Conservation (phyloP, 495 filamentous ascomycete genomes). For the Penicillium nucicola region DNA sequence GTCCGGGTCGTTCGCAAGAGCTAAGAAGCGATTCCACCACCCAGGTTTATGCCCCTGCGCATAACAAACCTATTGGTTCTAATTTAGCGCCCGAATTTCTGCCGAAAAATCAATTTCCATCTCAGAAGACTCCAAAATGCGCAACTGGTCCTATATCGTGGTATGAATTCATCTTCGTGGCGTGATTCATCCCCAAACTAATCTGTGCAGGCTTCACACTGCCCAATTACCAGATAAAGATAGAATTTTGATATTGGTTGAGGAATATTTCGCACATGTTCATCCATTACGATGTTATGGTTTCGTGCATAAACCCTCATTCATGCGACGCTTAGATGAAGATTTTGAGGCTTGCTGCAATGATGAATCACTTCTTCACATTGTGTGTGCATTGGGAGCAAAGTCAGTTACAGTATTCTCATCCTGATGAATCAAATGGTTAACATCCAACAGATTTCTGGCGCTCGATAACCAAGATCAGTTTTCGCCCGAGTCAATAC, state of each 20-base stretch:
- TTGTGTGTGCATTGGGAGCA: constrained; percentile 24
- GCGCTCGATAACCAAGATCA: constrained; percentile 7
- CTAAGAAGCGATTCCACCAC: background rate
- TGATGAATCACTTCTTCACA: constrained; percentile 17
- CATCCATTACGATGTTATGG: constrained; percentile 25
- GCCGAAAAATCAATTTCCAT: background rate
- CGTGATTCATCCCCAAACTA: background rate
- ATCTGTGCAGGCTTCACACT: constrained; percentile 7
- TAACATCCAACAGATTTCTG: constrained; percentile 6
- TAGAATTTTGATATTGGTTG: constrained; percentile 10
- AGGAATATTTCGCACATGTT: constrained; percentile 26
- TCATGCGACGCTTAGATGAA: constrained; percentile 23
- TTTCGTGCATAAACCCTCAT: constrained; percentile 26
- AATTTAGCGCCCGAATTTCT: background rate
- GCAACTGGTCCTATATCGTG: background rate
- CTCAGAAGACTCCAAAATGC: background rate
- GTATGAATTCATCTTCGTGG: background rate
- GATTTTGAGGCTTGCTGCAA: constrained; percentile 9
- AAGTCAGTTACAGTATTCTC: constrained; percentile 10
- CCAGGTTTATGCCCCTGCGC: background rate
- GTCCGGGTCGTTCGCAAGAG: background rate
- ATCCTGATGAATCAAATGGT: background rate
- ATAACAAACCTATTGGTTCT: background rate
- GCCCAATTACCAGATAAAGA: constrained; percentile 11
- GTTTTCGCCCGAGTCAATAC: constrained; percentile 8